A percentile compares a stretch with the other conserved stretches of the same genome.
Evolutionary conservation across 2,329 filamentous ascomycete species (phyloP).

Genomic region (Paracoccidioides lutzii): DNA sequence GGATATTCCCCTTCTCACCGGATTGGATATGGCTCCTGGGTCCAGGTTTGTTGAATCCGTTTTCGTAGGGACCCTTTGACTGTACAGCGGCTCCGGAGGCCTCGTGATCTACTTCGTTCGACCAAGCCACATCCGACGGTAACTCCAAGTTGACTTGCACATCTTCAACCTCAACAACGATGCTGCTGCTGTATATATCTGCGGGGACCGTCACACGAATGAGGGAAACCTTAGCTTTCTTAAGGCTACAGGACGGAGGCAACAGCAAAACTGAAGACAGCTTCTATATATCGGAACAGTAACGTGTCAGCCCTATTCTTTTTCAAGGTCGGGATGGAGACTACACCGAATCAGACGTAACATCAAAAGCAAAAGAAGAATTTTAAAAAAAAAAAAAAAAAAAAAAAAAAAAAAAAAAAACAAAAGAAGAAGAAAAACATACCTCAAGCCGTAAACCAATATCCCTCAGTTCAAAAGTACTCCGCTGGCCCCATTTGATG

Average conservation of each 20-base stretch:
- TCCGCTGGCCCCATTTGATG: conserved; percentile 67
- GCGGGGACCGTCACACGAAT: conserved; percentile 75
- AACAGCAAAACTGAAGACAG: conserved; percentile 61
- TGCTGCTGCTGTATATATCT: conserved; percentile 75
- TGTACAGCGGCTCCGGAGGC: background rate
- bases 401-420: conserved; percentile 10
- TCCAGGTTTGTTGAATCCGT: conserved; percentile 13
- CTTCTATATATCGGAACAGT: conserved; percentile 46
- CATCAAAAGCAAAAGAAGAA: background rate
- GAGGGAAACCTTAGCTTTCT: conserved; percentile 59
- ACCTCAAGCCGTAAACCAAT: conserved; percentile 70
- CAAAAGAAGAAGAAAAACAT: conserved; percentile 18
- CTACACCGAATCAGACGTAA: too few relatives aligned
- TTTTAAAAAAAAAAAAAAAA: conserved; percentile 11
- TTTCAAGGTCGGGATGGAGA: too few relatives aligned
- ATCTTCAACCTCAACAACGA: conserved; percentile 68
- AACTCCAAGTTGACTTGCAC: conserved; percentile 58
- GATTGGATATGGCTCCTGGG: conserved; percentile 15
- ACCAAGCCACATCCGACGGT: conserved; percentile 27
- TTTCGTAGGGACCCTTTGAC: background rate
- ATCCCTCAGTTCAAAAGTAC: conserved; percentile 70
- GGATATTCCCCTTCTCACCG: conserved; percentile 14
- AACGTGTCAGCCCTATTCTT: too few relatives aligned
- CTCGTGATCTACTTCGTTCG: conserved; percentile 12
- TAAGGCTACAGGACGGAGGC: conserved; percentile 56